Evolutionary conservation across 2,329 filamentous ascomycete genomes (phyloP), one percentile per base, ranked within the genome.

Genomic region (Talaromyces sp.): DNA sequence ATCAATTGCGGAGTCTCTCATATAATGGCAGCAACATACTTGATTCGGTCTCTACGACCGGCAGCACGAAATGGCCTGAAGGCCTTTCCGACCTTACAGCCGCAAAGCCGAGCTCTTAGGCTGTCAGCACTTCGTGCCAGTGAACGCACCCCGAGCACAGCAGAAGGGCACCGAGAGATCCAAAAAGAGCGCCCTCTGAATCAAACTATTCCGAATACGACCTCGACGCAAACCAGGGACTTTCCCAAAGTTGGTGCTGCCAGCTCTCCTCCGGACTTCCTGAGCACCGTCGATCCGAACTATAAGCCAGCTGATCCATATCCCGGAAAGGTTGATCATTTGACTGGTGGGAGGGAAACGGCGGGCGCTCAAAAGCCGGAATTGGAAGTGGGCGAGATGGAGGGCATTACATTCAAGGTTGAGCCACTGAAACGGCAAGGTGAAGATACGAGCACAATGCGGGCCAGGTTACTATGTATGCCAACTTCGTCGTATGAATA

Each of bases 401-500:
- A 95, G 72, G 91, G 91, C 64, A 89, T 87, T 62, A 83, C 84
- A 59, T 96, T 97, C 77, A 89, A 85, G 72, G 86, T 97, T 68
- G 90, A 96, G 80, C 94, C 94, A n/a, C 76, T 97, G 64, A 85
- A 89, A 61, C 84, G 94, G 53, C 83, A 82, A 8, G 91, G 91
- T 67, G 94, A 99, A 76, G 89, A 94, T 76, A 78, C 83, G 48
- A 81, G 84, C 65, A 99, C 93, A 36, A 96, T 89, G 85, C 86
- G 93, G 66, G 92, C 94, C 40, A 86, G 94, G 64, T 84, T 99
- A 70, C 80, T 89, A 76, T 89, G 76, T 78, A 64, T 61, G 77
- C 76, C 61, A 54, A 48, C 36, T 53, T 28, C n/a, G 10, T 35
- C 19, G 25, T 31, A n/a, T n/a, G 22, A 48, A 19, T 7, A 41